Percentiles rank a stretch among this genome's conserved stretches.
Conservation (phyloP, 306 rosid species). For the Vigna radiata region DNA sequence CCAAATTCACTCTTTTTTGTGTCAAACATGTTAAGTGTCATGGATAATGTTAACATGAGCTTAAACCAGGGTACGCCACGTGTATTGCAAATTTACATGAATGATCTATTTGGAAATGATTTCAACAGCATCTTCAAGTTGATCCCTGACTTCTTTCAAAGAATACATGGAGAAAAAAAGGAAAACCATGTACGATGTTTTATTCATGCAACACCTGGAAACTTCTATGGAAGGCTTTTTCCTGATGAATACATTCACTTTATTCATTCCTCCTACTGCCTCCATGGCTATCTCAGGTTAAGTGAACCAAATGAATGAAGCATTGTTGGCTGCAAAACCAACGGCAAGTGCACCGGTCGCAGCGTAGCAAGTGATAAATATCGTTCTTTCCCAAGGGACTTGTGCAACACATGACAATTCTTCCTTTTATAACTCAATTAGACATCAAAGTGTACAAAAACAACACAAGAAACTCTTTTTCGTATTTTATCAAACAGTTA, state of each 20-base stretch:
- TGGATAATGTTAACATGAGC: not conserved
- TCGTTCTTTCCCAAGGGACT: too few species aligned
- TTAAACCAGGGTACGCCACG: not conserved
- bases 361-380: too few species aligned
- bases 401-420: too few species aligned
- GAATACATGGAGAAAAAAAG: not conserved
- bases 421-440: too few species aligned
- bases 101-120: conserved; percentile 62
- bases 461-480: too few species aligned
- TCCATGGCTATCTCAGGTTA: conserved; percentile 54
- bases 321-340: too few species aligned
- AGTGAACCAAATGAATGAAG: too few species aligned
- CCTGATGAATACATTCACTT: conserved; percentile 48
- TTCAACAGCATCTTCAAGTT: conserved; percentile 55
- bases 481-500: too few species aligned
- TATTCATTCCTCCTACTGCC: conserved; percentile 54
- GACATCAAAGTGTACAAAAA: too few species aligned
- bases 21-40: not conserved
- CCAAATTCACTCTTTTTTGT: not conserved
- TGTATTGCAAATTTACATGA: conserved; percentile 49
- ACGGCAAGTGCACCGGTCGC: too few species aligned
- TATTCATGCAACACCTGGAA: conserved; percentile 57
- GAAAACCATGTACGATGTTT: conserved; percentile 44
- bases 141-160: conserved; percentile 46
- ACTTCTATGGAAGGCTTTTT: conserved; percentile 59